Evolutionary conservation across 768 basidiomycete species (phyloP).

Genomic region (Pleurotus ostreatus): DNA sequence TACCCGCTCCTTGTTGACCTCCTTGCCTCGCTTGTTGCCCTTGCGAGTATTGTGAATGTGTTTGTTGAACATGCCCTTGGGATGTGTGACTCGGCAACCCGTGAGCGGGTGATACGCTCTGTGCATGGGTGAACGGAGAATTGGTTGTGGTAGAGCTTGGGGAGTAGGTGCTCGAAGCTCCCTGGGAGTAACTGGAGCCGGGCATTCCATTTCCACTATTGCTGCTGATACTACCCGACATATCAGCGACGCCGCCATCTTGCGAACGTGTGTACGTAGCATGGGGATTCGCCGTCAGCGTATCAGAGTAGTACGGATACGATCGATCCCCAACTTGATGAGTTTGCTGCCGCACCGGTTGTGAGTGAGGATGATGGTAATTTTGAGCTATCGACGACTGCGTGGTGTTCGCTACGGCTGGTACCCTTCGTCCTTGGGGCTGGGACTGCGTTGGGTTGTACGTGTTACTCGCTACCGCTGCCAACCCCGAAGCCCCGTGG

Average conservation of each 20-base stretch:
- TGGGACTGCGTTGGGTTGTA: background rate
- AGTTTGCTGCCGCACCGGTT: background rate
- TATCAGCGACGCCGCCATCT: background rate
- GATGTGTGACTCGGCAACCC: background rate
- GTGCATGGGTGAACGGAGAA: constrained; percentile 3
- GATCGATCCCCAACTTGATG: background rate
- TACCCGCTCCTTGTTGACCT: background rate
- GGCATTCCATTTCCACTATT: background rate
- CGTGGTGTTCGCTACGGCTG: too few relatives aligned
- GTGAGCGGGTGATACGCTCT: constrained; percentile 4
- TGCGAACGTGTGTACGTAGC: background rate
- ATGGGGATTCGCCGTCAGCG: background rate
- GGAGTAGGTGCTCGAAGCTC: background rate
- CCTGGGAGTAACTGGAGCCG: background rate
- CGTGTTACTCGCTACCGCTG: background rate
- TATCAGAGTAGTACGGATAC: constrained; percentile 1
- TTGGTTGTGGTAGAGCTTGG: constrained; percentile 1
- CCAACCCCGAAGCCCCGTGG: background rate
- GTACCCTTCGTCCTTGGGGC: background rate
- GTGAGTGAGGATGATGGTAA: background rate
- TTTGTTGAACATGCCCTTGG: background rate
- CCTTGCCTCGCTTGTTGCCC: background rate
- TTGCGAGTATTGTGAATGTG: background rate
- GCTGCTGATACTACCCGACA: background rate
- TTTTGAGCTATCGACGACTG: background rate